Evolutionary conservation across 2,329 filamentous ascomycete species (phyloP).

Genomic region (Camillea tinctor): DNA sequence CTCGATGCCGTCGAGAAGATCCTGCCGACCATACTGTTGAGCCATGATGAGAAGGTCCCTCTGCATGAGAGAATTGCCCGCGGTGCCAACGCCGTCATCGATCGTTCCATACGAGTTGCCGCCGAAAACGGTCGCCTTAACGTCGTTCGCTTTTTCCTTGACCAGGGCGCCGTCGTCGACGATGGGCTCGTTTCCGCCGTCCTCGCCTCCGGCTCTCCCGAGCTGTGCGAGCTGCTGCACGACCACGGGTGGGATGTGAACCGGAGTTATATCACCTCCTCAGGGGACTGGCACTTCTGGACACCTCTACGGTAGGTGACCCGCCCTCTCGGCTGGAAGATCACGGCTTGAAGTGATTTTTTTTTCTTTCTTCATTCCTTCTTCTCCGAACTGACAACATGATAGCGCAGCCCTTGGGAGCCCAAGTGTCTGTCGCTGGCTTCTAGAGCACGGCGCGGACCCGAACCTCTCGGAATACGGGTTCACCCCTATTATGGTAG

Average conservation of each 20-base stretch:
- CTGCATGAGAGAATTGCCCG: constrained; percentile 22
- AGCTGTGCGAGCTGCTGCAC: constrained; percentile 20
- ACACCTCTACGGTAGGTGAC: constrained; percentile 19
- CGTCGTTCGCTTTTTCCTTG: constrained; percentile 22
- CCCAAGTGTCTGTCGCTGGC: constrained; percentile 19
- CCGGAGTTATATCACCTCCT: constrained; percentile 23
- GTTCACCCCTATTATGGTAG: constrained; percentile 25
- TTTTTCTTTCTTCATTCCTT: background rate
- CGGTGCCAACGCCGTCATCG: constrained; percentile 21
- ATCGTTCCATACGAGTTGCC: constrained; percentile 20
- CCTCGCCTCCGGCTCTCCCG: constrained; percentile 20
- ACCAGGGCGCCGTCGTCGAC: constrained; percentile 20
- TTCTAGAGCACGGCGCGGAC: constrained; percentile 22
- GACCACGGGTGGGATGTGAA: constrained; percentile 23
- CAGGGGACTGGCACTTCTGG: constrained; percentile 22
- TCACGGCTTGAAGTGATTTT: background rate
- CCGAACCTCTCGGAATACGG: constrained; percentile 22
- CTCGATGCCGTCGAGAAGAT: constrained; percentile 22
- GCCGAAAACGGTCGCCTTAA: constrained; percentile 19
- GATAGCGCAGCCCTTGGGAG: constrained; percentile 20
- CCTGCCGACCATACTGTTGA: constrained; percentile 20
- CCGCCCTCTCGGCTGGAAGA: background rate
- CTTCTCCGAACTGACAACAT: constrained; percentile 5
- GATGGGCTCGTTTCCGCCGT: constrained; percentile 22
- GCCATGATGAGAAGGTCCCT: constrained; percentile 16